phyloP scores from a whole-genome alignment of 352 stramenopile species.

The Globisporangium apiculatum region DNA sequence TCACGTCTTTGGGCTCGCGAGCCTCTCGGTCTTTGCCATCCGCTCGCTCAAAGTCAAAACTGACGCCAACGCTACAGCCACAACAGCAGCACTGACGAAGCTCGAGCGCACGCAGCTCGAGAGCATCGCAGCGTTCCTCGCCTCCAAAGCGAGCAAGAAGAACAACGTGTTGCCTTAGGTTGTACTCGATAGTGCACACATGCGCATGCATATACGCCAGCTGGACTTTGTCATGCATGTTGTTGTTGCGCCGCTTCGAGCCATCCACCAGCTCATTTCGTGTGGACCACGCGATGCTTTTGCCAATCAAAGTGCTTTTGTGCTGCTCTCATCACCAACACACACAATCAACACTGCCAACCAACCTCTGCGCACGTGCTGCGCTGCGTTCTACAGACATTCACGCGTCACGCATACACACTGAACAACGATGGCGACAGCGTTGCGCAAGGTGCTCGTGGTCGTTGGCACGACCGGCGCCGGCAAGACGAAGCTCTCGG shows the following conservation, averaged over 20 bases:
- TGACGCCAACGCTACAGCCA: not conserved
- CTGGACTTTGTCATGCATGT: too few species aligned
- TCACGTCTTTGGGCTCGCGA: constrained; percentile 47
- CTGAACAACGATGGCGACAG: constrained; percentile 11
- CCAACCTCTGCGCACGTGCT: not conserved
- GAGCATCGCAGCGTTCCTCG: constrained; percentile 56
- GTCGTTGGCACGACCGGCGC: constrained; percentile 88
- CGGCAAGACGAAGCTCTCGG: constrained; percentile 90
- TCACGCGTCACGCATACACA: not conserved
- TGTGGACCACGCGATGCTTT: too few species aligned
- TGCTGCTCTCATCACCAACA: constrained; percentile 19
- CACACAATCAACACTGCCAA: not conserved
- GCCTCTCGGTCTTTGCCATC: constrained; percentile 45
- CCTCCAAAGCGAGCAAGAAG: constrained; percentile 55
- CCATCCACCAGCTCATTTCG: constrained; percentile 1
- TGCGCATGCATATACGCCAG: not conserved
- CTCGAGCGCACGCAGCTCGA: constrained; percentile 30
- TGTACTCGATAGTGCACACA: not conserved
- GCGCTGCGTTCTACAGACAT: too few species aligned
- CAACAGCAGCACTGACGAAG: not conserved
- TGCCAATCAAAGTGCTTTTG: constrained; percentile 3
- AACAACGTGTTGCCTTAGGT: constrained; percentile 14
- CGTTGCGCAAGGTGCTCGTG: constrained; percentile 79
- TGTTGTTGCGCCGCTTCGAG: constrained; percentile 1
- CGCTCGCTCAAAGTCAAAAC: constrained; percentile 8